Evolutionary conservation across 331 rosid species (phyloP).

Genomic region (Arachis monticola): DNA sequence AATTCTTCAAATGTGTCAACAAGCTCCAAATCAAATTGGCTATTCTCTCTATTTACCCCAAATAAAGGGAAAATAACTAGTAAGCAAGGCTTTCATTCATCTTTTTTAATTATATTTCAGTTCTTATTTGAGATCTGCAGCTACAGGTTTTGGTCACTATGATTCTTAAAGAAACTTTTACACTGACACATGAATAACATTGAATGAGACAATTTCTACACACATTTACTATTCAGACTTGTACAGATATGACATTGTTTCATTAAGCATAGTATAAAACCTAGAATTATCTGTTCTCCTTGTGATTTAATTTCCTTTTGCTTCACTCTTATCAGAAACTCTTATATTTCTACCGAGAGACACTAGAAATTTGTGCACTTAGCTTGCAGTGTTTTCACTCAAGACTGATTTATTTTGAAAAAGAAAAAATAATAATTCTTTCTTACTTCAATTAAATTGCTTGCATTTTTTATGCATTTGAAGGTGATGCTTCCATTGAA

Average conservation of each 20-base stretch:
- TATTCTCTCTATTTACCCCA: conserved; percentile 38
- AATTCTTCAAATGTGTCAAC: conserved; percentile 30
- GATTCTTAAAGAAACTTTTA: no score
- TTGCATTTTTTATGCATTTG: conserved; percentile 18
- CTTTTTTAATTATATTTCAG: not conserved
- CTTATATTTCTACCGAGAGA: not conserved
- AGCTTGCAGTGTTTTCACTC: conserved; percentile 1
- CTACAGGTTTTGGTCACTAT: no score
- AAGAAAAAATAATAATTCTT: not conserved
- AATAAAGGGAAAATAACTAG: conserved; percentile 36
- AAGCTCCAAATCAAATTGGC: conserved; percentile 45
- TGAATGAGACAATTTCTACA: no score
- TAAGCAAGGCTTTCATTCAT: conserved; percentile 13
- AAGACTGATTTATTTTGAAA: not conserved
- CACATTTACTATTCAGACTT: no score
- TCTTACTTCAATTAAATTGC: not conserved
- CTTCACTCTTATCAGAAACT: no score
- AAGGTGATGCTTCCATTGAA: conserved; percentile 30
- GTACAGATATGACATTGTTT: no score
- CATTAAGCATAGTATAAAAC: no score
- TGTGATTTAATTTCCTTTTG: no score
- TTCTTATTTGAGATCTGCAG: not conserved
- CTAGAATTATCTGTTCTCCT: no score
- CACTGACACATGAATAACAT: no score
- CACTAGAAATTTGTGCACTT: conserved; percentile 18